phyloP scores from a whole-genome alignment of 2,329 filamentous ascomycete species.

The Ophiobolus disseminans region DNA sequence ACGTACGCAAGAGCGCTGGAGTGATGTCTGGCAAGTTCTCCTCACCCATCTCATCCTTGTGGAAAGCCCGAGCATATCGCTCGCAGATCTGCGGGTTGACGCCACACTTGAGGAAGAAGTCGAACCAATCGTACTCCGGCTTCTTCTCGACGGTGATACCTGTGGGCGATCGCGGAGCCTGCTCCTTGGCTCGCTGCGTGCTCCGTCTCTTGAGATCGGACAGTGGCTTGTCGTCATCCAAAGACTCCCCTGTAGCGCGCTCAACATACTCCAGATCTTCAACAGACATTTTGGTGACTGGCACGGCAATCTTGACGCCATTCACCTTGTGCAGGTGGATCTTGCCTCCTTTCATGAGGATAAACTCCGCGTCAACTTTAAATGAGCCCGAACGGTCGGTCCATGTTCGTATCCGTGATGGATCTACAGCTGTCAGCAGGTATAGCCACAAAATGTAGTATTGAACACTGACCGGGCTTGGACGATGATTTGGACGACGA shows the following conservation, averaged over 20 bases:
- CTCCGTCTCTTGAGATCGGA: constrained; percentile 74
- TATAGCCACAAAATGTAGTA: constrained; percentile 18
- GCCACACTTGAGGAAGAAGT: constrained; percentile 93
- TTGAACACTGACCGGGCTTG: constrained; percentile 72
- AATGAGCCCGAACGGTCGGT: constrained; percentile 95
- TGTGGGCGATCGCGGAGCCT: constrained; percentile 51
- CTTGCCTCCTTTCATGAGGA: constrained; percentile 92
- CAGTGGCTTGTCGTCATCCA: constrained; percentile 91
- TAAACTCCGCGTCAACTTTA: constrained; percentile 95
- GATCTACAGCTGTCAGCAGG: constrained; percentile 58
- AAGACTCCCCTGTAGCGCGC: constrained; percentile 79
- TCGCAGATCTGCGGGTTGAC: constrained; percentile 93
- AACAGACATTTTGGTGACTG: constrained; percentile 92
- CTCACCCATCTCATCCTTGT: constrained; percentile 94
- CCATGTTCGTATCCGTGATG: constrained; percentile 85
- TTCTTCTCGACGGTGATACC: constrained; percentile 72
- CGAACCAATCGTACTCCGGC: constrained; percentile 95
- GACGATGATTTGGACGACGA: constrained; percentile 56
- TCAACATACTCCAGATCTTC: constrained; percentile 97
- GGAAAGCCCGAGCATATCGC: constrained; percentile 88
- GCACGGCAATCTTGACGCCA: constrained; percentile 97
- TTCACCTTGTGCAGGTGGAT: constrained; percentile 98
- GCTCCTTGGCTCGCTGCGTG: constrained; percentile 59
- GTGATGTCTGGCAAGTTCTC: constrained; percentile 90
- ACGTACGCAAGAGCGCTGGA: constrained; percentile 77